phyloP scores from a whole-genome alignment of 352 stramenopile genomes.

The Poterioochromonas sp. region DNA sequence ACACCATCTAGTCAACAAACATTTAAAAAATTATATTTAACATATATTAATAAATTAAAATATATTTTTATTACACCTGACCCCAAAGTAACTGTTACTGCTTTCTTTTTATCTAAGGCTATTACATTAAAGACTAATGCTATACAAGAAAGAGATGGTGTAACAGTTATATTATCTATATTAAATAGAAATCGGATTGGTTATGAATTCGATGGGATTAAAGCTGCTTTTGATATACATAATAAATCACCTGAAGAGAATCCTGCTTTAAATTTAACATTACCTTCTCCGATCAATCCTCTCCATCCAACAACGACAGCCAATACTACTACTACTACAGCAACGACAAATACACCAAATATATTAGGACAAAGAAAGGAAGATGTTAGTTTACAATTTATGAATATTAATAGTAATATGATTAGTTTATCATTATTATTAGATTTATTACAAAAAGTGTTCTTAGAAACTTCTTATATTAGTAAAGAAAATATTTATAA shows the following conservation, averaged over 20 bases:
- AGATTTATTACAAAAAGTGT: background rate
- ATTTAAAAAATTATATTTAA: background rate
- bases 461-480: background rate
- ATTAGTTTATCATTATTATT: background rate
- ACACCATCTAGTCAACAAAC: background rate
- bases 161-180: background rate
- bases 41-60: background rate
- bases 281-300: too few species aligned
- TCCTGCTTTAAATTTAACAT: too few species aligned
- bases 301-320: too few species aligned
- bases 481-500: slow-evolving; percentile 7
- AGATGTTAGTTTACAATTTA: too few species aligned
- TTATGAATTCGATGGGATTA: background rate
- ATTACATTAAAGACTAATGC: background rate
- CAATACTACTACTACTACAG: too few species aligned
- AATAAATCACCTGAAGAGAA: too few species aligned
- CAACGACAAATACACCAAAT: too few species aligned
- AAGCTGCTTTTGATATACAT: background rate
- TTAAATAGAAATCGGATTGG: background rate
- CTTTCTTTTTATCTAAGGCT: background rate
- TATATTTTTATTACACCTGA: background rate
- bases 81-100: background rate
- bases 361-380: too few species aligned
- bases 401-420: background rate
- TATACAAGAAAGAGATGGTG: background rate